Conservation (phyloP, 371 early-diverging fungal genomes). For the Rhizopus microsporus region DNA sequence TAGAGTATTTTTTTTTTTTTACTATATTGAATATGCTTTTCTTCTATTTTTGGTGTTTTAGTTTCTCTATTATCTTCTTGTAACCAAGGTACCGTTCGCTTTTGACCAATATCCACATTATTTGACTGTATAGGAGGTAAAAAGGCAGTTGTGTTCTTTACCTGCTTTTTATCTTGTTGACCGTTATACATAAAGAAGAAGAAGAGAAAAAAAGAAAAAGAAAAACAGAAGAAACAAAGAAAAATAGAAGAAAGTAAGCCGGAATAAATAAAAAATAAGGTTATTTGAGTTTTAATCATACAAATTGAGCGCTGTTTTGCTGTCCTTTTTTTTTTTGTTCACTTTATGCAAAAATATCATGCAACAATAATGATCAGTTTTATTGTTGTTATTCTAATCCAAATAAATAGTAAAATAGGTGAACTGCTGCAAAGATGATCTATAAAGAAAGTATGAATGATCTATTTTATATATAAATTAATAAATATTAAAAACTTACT, state of each 20-base stretch:
- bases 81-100: slow-evolving; percentile 21
- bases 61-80: slow-evolving; percentile 17
- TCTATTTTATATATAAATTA: not conserved
- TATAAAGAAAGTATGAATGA: slow-evolving; percentile 9
- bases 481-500: slow-evolving; percentile 36
- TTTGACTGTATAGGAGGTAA: slow-evolving; percentile 18
- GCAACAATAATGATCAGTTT: not conserved
- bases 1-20: not conserved
- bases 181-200: not conserved
- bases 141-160: slow-evolving; percentile 1
- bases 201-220: not conserved
- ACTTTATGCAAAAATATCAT: not conserved
- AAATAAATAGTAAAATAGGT: slow-evolving; percentile 43
- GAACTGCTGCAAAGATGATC: slow-evolving; percentile 55
- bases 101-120: slow-evolving; percentile 17
- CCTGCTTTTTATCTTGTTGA: not conserved
- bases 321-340: slow-evolving; percentile 3
- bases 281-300: slow-evolving; percentile 1
- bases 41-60: slow-evolving; percentile 14
- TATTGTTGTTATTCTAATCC: slow-evolving; percentile 31
- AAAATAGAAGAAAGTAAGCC: not conserved
- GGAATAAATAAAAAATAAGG: slow-evolving; percentile 2
- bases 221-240: not conserved
- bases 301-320: slow-evolving; percentile 2
- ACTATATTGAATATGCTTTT: not conserved